Evolutionary conservation across 352 stramenopile genomes (phyloP).

Genomic region (Phytophthora tentaculata): DNA sequence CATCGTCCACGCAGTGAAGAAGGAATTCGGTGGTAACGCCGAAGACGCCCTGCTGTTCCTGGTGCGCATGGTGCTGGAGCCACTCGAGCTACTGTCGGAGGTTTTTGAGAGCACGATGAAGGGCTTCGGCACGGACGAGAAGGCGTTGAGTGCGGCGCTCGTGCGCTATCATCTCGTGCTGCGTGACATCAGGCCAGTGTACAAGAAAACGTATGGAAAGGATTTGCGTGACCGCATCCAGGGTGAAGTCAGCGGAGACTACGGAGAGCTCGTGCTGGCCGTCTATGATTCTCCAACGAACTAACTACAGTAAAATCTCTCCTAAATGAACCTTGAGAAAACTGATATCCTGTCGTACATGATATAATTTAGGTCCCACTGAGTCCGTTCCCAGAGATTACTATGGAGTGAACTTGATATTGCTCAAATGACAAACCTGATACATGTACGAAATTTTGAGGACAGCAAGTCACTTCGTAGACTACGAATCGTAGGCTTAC

Average conservation of each 20-base stretch:
- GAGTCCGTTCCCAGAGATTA: no score
- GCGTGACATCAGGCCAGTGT: constrained; percentile 72
- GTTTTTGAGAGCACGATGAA: constrained; percentile 82
- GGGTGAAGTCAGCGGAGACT: constrained; percentile 81
- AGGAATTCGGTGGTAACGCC: constrained; percentile 68
- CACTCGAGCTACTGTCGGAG: constrained; percentile 64
- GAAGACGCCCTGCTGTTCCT: constrained; percentile 66
- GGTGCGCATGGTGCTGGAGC: constrained; percentile 66
- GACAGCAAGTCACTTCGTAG: no score
- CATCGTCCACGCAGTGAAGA: constrained; percentile 66
- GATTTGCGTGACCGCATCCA: constrained; percentile 84
- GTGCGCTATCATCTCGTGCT: constrained; percentile 86
- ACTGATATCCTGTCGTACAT: no score
- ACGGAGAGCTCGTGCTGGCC: constrained; percentile 66
- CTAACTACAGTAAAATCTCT: no score
- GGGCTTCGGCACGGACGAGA: constrained; percentile 76
- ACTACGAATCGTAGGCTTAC: no score
- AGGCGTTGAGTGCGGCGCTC: constrained; percentile 57
- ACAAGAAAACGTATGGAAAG: constrained; percentile 82
- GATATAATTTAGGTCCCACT: no score
- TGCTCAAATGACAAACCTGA: no score
- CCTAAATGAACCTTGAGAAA: no score
- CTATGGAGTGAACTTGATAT: no score
- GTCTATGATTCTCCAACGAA: constrained; percentile 48
- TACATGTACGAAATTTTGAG: no score